Evolutionary conservation across 768 basidiomycete genomes (phyloP).

Genomic region (Russula dissimulans): DNA sequence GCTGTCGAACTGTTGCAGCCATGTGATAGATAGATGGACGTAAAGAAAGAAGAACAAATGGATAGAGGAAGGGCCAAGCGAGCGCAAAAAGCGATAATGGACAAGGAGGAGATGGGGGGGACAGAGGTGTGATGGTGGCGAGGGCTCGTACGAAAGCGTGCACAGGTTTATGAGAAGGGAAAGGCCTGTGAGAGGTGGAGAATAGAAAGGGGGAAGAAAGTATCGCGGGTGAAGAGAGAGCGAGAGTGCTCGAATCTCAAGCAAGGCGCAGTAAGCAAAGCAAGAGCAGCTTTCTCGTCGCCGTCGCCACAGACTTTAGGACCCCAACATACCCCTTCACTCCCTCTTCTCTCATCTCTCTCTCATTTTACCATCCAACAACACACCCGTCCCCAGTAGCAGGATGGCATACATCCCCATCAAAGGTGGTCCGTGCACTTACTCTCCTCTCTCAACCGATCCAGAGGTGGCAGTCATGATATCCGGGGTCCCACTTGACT

Average conservation of each 20-base stretch:
- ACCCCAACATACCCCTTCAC: background rate
- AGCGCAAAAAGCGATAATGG: slow-evolving; percentile 23
- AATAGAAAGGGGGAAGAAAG: slow-evolving; percentile 6
- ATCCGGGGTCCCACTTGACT: slow-evolving; percentile 4
- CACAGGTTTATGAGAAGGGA: slow-evolving; percentile 7
- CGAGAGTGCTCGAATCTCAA: slow-evolving; percentile 12
- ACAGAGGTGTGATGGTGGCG: slow-evolving; percentile 10
- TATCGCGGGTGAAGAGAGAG: slow-evolving; percentile 15
- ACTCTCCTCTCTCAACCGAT: background rate
- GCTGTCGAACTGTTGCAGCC: slow-evolving; percentile 35
- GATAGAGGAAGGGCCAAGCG: slow-evolving; percentile 26
- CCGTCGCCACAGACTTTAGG: background rate
- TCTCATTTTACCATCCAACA: background rate
- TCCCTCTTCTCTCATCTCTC: background rate
- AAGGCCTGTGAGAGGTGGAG: slow-evolving; percentile 1
- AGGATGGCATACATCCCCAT: background rate
- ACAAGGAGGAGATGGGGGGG: slow-evolving; percentile 8
- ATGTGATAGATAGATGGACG: slow-evolving; percentile 20
- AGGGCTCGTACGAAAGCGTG: slow-evolving; percentile 9
- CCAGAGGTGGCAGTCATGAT: background rate
- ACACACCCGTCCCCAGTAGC: too few species aligned
- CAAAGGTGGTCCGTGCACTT: slow-evolving; percentile 5
- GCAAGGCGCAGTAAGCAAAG: background rate
- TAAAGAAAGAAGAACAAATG: slow-evolving; percentile 26
- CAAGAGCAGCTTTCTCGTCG: background rate